phyloP scores from a whole-genome alignment of 495 filamentous ascomycete genomes.

The Parathielavia hyrcaniae region DNA sequence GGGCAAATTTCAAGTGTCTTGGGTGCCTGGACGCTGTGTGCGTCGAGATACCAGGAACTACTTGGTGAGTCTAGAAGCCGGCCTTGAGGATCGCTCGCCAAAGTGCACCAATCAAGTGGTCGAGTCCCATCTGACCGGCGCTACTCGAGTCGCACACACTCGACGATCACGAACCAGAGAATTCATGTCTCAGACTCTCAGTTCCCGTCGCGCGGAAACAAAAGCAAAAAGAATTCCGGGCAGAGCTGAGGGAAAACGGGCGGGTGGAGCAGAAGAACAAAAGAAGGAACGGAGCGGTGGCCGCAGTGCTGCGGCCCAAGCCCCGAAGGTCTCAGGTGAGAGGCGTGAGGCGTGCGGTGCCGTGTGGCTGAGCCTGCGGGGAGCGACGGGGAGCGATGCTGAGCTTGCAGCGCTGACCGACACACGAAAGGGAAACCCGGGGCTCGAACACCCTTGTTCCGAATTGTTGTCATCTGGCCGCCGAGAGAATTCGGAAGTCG shows the following conservation, averaged over 20 bases:
- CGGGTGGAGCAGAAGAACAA: not conserved
- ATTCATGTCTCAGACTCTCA: not conserved
- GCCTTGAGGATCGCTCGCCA: not conserved
- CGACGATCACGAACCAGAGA: not conserved
- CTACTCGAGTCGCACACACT: not conserved
- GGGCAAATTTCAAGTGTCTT: no score
- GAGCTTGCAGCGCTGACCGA: constrained; percentile 3
- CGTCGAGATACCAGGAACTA: no score
- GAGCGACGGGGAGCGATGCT: not conserved
- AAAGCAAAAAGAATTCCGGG: not conserved
- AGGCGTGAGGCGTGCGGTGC: not conserved
- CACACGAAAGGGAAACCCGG: constrained; percentile 12
- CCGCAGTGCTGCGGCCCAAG: not conserved
- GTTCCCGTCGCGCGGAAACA: not conserved
- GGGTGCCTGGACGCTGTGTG: no score
- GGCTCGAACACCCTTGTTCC: not conserved
- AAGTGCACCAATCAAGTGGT: no score
- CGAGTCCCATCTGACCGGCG: not conserved
- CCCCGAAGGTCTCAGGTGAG: not conserved
- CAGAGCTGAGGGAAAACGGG: not conserved
- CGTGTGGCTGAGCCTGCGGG: constrained; percentile 8
- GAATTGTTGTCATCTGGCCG: not conserved
- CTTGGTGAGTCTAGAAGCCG: no score
- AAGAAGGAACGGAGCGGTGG: not conserved
- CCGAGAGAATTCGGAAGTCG: not conserved